phyloP scores from a whole-genome alignment of 768 basidiomycete genomes.

The Tylopilus plumbeoviolaceoides region DNA sequence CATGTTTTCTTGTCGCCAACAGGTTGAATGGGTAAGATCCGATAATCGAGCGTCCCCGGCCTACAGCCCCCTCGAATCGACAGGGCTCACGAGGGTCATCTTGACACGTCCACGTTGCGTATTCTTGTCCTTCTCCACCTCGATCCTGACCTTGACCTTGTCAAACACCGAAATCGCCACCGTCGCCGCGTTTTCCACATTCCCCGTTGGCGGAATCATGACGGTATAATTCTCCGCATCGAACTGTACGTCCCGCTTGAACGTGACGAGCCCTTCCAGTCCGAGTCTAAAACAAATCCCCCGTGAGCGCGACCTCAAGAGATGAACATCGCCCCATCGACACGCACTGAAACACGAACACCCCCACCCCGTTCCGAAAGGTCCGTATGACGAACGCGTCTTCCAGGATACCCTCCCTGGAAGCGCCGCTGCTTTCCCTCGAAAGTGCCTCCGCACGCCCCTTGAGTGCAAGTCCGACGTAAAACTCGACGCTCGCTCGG shows the following conservation, averaged over 20 bases:
- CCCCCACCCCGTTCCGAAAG: conserved; percentile 94
- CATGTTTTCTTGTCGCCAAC: not conserved
- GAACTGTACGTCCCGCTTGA: conserved; percentile 86
- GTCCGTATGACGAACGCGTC: conserved; percentile 92
- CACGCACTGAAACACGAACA: conserved; percentile 88
- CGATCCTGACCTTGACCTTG: conserved; percentile 85
- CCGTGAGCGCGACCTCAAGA: not conserved
- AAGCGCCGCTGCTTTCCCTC: conserved; percentile 24
- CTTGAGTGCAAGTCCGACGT: conserved; percentile 89
- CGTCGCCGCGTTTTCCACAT: conserved; percentile 26
- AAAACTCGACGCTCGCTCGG: conserved; percentile 95
- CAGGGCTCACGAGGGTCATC: conserved; percentile 69
- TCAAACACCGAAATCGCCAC: conserved; percentile 86
- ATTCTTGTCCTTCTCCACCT: conserved; percentile 92
- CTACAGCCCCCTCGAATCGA: conserved; percentile 50
- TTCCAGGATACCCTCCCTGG: conserved; percentile 49
- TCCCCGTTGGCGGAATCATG: conserved; percentile 49
- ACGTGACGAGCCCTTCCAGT: conserved; percentile 90
- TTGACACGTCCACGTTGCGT: conserved; percentile 88
- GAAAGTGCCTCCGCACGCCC: conserved; percentile 44
- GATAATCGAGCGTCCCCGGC: not conserved
- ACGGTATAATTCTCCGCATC: conserved; percentile 90
- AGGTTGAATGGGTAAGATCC: not conserved
- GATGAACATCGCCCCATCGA: too few species aligned
- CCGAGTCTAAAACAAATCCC: conserved; percentile 59